Evolutionary conservation across 2,329 filamentous ascomycete genomes (phyloP), one percentile per base, ranked within the genome.

Genomic region (Diaporthe destruens): DNA sequence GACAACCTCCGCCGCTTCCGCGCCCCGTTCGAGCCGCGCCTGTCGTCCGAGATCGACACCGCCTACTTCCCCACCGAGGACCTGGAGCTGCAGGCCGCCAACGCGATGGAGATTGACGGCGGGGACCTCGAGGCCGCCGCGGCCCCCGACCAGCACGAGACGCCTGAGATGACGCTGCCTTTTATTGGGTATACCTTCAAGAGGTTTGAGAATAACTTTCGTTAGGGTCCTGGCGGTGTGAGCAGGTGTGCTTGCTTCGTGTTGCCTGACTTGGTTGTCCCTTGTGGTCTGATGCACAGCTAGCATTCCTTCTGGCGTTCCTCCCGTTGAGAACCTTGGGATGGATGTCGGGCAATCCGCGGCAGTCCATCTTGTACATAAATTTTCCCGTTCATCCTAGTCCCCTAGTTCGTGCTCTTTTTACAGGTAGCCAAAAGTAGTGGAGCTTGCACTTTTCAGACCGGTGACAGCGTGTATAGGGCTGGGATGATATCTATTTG

Each of bases 61-160:
- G 90, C 92, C 66, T 94, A 94, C 84, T 94, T 94, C 86, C 92
- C 92, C 6, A 93, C 92, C 75, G 92, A 94, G 78, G 92, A 94
- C 78, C 93, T 94, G 78, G 91, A 92, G 74, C 92, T 93, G 81
- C 72, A 74, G 71, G 70, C 70, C 6, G 59, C 53, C 12, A 56
- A 74, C n/a, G 69, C 74, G 9, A 74, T 75, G 44, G 69, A 71
- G 18, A 49, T 59, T 34, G 57, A 29, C 25, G 72, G 32, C 6
- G 69, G 53, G n/a, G 69, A 44, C n/a, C 49, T 61, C 34, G 67
- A 56, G 3, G 71, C 49, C 5, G 67, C 36, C 25, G 42, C 55
- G 0, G 69, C 71, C 2, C 65, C 70, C 18, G 73, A 72, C 18
- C 72, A 73, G 61, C 39, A 72, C 5, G 66, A 75, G 47, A 72